A percentile compares a stretch with the other conserved stretches of the same genome.
Evolutionary conservation across 352 stramenopile genomes (phyloP).

Genomic region (Phytopythium ostracodes): DNA sequence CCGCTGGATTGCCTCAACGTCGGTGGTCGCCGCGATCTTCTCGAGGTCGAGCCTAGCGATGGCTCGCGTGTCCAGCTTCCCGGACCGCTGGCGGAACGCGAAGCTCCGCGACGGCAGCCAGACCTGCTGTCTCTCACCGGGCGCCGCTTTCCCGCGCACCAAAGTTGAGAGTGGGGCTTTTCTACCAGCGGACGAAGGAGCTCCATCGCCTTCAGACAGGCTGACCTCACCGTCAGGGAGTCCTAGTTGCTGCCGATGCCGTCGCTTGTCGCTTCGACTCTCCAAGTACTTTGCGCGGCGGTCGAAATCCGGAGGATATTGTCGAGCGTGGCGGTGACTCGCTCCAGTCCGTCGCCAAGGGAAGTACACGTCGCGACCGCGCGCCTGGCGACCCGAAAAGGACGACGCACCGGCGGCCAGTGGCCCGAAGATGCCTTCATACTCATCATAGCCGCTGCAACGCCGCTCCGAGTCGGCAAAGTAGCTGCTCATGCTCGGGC

Average conservation of each 20-base stretch:
- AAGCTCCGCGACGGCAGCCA: conserved; percentile 75
- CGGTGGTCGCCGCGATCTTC: conserved; percentile 68
- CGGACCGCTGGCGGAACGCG: conserved; percentile 63
- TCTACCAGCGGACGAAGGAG: neutral
- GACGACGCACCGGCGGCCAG: conserved; percentile 14
- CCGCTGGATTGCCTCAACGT: conserved; percentile 69
- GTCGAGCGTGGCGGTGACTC: neutral
- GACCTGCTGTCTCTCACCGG: conserved; percentile 25
- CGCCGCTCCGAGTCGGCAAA: conserved; percentile 11
- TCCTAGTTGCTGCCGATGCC: neutral
- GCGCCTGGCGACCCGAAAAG: neutral
- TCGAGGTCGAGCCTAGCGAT: conserved; percentile 69
- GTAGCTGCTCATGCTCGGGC: conserved; percentile 16
- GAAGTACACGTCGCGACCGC: neutral
- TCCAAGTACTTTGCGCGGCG: conserved; percentile 22
- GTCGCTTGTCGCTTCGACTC: conserved; percentile 12
- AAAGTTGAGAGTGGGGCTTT: neutral
- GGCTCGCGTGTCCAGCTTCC: conserved; percentile 69
- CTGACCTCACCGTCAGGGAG: conserved; percentile 1
- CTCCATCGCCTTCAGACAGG: conserved; percentile 9
- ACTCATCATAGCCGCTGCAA: conserved; percentile 60
- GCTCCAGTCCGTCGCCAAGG: neutral
- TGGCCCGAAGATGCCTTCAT: conserved; percentile 53
- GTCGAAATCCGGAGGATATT: conserved; percentile 10
- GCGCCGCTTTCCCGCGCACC: neutral